phyloP scores from a whole-genome alignment of 2,329 filamentous ascomycete genomes.

The Arachnopeziza araneosa region DNA sequence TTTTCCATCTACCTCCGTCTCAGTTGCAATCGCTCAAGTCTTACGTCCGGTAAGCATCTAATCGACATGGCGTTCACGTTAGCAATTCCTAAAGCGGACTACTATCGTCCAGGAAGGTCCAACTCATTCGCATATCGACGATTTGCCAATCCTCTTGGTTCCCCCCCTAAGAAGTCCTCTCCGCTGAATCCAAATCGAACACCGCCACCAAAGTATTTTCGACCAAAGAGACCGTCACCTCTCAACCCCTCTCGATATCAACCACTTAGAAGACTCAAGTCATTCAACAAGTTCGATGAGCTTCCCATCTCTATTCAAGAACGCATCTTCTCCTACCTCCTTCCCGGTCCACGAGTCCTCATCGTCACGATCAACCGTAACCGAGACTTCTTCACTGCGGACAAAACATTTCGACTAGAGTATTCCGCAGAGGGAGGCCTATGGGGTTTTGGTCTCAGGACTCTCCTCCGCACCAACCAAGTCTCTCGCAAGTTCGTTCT shows the following conservation, averaged over 20 bases:
- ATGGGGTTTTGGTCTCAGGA: background rate
- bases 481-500: background rate
- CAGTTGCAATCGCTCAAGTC: background rate
- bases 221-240: background rate
- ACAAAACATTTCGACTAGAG: background rate
- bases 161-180: background rate
- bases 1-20: background rate
- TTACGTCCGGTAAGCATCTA: background rate
- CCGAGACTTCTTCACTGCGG: background rate
- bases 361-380: background rate
- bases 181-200: background rate
- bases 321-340: background rate
- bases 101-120: background rate
- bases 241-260: background rate
- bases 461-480: background rate
- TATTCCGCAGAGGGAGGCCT: background rate
- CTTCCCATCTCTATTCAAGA: background rate
- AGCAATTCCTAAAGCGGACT: background rate
- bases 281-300: background rate
- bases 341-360: background rate
- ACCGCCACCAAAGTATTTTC: background rate
- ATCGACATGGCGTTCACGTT: background rate
- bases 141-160: background rate
- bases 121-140: background rate
- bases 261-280: background rate